Percentiles rank a stretch among this genome's conserved stretches.
Evolutionary conservation across 257 asterid genomes (phyloP).

Genomic region (Scutellaria barbata): DNA sequence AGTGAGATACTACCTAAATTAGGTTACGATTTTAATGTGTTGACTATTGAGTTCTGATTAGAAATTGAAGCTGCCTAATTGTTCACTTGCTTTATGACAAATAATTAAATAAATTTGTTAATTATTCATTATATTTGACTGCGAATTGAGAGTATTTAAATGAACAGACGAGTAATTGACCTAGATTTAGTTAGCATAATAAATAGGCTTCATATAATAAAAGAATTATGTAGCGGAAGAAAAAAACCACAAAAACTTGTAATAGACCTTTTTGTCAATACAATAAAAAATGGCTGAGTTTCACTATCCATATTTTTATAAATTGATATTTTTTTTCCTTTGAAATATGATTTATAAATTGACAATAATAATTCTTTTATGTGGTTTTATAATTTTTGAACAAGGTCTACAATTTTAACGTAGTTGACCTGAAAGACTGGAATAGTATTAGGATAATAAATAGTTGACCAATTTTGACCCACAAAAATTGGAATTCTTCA

Average conservation of each 20-base stretch:
- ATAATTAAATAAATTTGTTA: neutral
- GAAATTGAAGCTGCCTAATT: neutral
- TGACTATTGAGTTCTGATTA: neutral
- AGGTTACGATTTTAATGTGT: neutral
- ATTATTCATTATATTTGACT: neutral
- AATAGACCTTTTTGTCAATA: too few species aligned
- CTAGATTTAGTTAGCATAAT: too few species aligned
- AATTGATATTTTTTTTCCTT: too few species aligned
- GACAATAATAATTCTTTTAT: too few species aligned
- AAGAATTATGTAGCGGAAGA: too few species aligned
- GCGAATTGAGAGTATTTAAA: too few species aligned
- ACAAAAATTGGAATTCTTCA: conserved; percentile 13
- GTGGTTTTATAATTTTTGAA: neutral
- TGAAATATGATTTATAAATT: too few species aligned
- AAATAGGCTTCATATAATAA: too few species aligned
- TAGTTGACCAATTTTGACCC: conserved; percentile 36
- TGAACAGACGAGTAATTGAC: too few species aligned
- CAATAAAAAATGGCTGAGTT: too few species aligned
- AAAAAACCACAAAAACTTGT: too few species aligned
- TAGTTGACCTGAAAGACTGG: conserved; percentile 5
- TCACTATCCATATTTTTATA: too few species aligned
- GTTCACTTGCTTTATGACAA: neutral
- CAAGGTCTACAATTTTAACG: conserved; percentile 5
- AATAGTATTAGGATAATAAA: neutral
- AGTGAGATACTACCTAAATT: neutral